Conservation (phyloP, 164 flowering plant genomes). For the Magnolia officinalis region DNA sequence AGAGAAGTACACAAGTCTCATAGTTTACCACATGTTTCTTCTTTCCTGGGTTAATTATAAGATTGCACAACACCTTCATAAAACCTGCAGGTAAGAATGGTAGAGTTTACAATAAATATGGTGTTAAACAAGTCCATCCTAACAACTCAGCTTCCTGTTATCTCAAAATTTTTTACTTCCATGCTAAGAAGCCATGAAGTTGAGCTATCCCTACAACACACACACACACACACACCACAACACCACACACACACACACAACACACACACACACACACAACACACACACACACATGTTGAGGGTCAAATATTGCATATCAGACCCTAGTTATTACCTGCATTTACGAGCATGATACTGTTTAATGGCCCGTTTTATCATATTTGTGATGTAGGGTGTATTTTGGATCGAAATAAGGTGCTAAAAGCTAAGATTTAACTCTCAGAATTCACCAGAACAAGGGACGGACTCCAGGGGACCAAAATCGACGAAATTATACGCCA, state of each 20-base stretch:
- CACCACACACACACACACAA: not conserved
- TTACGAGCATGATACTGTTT: too few relatives aligned
- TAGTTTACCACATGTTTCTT: conserved; percentile 73
- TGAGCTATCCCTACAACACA: too few relatives aligned
- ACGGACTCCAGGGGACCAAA: too few relatives aligned
- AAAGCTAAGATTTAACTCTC: too few relatives aligned
- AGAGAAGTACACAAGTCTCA: not conserved
- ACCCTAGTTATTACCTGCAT: too few relatives aligned
- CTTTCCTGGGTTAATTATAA: conserved; percentile 52
- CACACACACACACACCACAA: not conserved
- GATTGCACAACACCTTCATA: conserved; percentile 89
- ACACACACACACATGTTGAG: not conserved
- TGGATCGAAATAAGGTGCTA: too few relatives aligned
- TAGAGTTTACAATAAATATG: not conserved
- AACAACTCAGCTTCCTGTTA: not conserved
- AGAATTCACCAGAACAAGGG: too few relatives aligned
- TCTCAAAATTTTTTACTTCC: not conserved
- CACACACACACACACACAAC: not conserved
- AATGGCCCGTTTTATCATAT: too few relatives aligned
- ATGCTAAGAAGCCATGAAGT: not conserved
- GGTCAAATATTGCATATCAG: too few relatives aligned
- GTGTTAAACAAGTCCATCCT: not conserved
- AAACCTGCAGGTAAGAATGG: conserved; percentile 49
- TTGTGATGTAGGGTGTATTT: too few relatives aligned
- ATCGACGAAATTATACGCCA: too few relatives aligned